Evolutionary conservation across 2,329 filamentous ascomycete species (phyloP).

Genomic region (Trichoderma sp.): DNA sequence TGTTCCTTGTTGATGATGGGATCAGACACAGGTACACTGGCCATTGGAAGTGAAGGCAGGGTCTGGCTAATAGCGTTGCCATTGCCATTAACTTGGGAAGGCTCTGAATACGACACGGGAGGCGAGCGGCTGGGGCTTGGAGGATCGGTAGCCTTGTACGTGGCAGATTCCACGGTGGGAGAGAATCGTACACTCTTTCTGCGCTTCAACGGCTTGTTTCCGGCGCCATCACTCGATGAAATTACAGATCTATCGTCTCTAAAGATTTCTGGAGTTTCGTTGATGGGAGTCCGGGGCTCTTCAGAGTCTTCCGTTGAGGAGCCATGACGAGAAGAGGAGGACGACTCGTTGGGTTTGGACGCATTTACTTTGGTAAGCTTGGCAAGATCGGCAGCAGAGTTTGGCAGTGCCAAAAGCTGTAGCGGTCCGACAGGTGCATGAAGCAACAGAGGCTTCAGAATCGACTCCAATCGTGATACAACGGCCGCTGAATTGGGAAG

Average conservation of each 20-base stretch:
- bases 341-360: not conserved
- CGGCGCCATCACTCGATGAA: conserved; percentile 33
- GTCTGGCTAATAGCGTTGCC: conserved; percentile 28
- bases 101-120: conserved; percentile 33
- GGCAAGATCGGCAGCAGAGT: conserved; percentile 46
- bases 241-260: conserved; percentile 26
- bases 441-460: not conserved
- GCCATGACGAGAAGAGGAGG: not conserved
- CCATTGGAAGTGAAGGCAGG: not conserved
- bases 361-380: conserved; percentile 1
- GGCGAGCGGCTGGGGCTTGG: conserved; percentile 50
- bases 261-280: conserved; percentile 13
- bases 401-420: conserved; percentile 51
- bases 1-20: conserved; percentile 69
- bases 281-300: conserved; percentile 27
- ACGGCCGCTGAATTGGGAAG: conserved; percentile 55
- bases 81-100: conserved; percentile 31
- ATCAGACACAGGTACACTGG: not conserved
- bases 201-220: conserved; percentile 43
- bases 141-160: conserved; percentile 58
- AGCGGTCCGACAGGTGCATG: conserved; percentile 19
- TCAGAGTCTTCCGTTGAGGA: conserved; percentile 23
- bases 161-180: conserved; percentile 66
- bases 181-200: conserved; percentile 73
- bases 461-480: not conserved